phyloP scores from a whole-genome alignment of 106 monocot species.

The Xerophyta viscosa region DNA sequence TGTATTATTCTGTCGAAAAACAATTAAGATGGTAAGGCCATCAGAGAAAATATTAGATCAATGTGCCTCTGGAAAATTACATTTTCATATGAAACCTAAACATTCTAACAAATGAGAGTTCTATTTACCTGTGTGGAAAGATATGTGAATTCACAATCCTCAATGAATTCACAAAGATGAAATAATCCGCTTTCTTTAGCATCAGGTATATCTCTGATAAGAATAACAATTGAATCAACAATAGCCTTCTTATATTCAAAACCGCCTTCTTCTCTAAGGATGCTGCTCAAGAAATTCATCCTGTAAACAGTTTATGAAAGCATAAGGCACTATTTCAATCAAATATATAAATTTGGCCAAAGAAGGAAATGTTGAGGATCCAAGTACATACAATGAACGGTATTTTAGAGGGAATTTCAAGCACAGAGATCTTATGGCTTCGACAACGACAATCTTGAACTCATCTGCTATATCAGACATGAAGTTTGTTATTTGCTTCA shows the following conservation, averaged over 20 bases:
- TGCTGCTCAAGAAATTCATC: conserved; percentile 99
- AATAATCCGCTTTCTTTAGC: conserved; percentile 97
- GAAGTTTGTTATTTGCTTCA: conserved; percentile 99
- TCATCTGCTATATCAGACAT: conserved; percentile 99
- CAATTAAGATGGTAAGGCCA: no score
- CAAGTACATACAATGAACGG: conserved; percentile 69
- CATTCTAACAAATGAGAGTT: no score
- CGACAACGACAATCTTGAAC: conserved; percentile 99
- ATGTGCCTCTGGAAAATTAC: no score
- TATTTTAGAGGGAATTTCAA: conserved; percentile 97
- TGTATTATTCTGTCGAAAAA: no score
- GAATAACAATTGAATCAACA: conserved; percentile 95
- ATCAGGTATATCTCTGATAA: conserved; percentile 97
- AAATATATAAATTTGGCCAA: no score
- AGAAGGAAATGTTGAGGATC: not conserved
- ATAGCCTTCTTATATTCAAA: conserved; percentile 99
- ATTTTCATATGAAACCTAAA: no score
- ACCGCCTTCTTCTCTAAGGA: conserved; percentile 97
- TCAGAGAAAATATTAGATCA: no score
- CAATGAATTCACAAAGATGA: conserved; percentile 98
- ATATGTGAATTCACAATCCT: conserved; percentile 99
- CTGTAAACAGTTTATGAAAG: conserved; percentile 25
- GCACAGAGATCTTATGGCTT: conserved; percentile 95
- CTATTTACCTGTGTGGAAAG: conserved; percentile 89
- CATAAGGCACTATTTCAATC: not conserved